phyloP scores from a whole-genome alignment of 225 moss, liverwort and hornwort genomes.

The Climacium dendroides region DNA sequence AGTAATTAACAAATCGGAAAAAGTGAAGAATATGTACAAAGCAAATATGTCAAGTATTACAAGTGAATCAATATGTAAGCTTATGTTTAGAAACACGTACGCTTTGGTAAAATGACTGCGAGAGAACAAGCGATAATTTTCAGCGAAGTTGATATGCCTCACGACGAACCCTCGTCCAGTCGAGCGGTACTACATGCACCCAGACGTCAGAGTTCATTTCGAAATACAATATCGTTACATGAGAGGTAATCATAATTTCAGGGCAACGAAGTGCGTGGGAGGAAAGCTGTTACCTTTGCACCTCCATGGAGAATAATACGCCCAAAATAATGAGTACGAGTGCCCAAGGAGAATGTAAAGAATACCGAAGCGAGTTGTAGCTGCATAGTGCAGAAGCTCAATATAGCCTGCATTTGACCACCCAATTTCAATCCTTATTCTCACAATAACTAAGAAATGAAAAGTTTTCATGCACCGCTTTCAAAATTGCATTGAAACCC shows the following conservation, averaged over 20 bases:
- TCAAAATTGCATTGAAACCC: background rate
- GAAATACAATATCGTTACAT: background rate
- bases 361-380: conserved; percentile 83
- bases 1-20: background rate
- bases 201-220: background rate
- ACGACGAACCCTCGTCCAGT: conserved; percentile 98
- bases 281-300: conserved; percentile 58
- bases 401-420: conserved; percentile 46
- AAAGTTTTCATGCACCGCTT: background rate
- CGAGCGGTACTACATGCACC: conserved; percentile 58
- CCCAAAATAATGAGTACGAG: conserved; percentile 95
- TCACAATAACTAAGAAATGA: background rate
- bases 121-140: conserved; percentile 90
- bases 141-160: conserved; percentile 85
- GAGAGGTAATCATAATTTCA: background rate
- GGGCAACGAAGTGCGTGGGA: background rate
- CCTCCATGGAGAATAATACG: conserved; percentile 92
- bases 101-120: conserved; percentile 94
- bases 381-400: conserved; percentile 89
- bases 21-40: background rate
- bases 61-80: background rate
- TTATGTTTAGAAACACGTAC: conserved; percentile 22
- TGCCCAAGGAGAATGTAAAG: conserved; percentile 96
- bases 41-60: background rate
- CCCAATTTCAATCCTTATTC: background rate